A percentile compares a stretch with the other conserved stretches of the same genome.
These are phyloP conservation scores for Daedaleopsis nitida DNA, from an alignment of 768 basidiomycete genomes.

Conservation along the genomic window DNA sequence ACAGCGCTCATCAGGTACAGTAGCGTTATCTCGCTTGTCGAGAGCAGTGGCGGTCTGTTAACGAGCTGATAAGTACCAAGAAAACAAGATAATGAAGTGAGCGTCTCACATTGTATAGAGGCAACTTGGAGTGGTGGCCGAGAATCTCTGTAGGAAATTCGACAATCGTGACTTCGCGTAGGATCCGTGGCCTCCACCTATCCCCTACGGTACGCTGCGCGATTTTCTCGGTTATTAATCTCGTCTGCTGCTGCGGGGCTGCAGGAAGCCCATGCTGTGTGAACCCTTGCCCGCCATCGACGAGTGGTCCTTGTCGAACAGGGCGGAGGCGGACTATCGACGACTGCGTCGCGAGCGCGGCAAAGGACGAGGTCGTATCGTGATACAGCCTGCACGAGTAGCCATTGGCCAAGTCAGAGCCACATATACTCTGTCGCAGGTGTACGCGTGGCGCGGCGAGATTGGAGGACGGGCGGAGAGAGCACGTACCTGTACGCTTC, in stretches of 20 bases:
- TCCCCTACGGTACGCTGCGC: slow-evolving; percentile 76
- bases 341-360: slow-evolving; percentile 77
- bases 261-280: slow-evolving; percentile 82
- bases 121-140: slow-evolving; percentile 73
- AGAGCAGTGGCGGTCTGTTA: slow-evolving; percentile 71
- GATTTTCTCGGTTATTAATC: slow-evolving; percentile 87
- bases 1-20: slow-evolving; percentile 88
- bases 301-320: slow-evolving; percentile 69
- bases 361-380: slow-evolving; percentile 73
- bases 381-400: slow-evolving; percentile 56
- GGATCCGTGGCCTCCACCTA: slow-evolving; percentile 38
- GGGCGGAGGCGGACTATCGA: slow-evolving; percentile 71
- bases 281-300: slow-evolving; percentile 56
- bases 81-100: not conserved
- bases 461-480: no score
- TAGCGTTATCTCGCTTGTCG: slow-evolving; percentile 93
- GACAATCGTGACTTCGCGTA: slow-evolving; percentile 82
- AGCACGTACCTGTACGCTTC: slow-evolving; percentile 78
- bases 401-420: no score
- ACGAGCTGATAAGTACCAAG: not conserved
- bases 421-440: no score
- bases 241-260: slow-evolving; percentile 95
- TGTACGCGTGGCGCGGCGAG: not conserved
- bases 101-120: slow-evolving; percentile 54
- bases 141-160: slow-evolving; percentile 87